Base-by-base conservation (phyloP, 495 filamentous ascomycete species). In the Eremomyces bilateralis region DNA sequence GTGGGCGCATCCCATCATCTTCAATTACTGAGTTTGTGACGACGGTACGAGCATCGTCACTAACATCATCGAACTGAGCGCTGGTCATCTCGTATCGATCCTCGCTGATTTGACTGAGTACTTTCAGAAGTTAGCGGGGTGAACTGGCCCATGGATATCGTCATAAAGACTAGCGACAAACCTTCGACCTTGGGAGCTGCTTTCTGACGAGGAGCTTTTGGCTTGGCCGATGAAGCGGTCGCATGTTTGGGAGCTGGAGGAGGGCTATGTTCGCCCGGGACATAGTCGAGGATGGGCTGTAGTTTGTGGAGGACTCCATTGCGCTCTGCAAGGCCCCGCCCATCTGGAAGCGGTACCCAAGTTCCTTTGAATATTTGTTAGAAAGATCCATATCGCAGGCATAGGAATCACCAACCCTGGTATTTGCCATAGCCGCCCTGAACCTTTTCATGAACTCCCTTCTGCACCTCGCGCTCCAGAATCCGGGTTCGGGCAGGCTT, bases 391-490 rank as follows among this genome's bases (percentile, higher is more conserved):
- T 20, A 56, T 37, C 51, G 46, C 15, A 41, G 18, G 19, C 30
- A 10, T 17, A 33, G 17, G 16, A 33, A 17, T 30, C 27, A 43
- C 43, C 27, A 24, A 80, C 83, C 83, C 60, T 97, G 88, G 45
- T 94, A 97, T 68, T 95, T 97, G 35, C 88, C 88, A 54, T 95
- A 97, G 16, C 88, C 88, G 41, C 88, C 88, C 48, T 97, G 88
- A 2, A 97, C 78, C 57, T 97, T 97, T 56, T 95, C 85, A 56
- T 97, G 88, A 5, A 73, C 62, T 6, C 84, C 85, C 52, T 92
- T 91, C 51, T 97, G 88, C 1, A 97, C 85, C 43, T 97, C 90
- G 31, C 90, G 69, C 59, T 97, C 88, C 12, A 97, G 67, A 37
- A 97, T 93, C 39, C 88, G 62, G 20, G 88, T 97, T 45, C 88